Conservation (phyloP, 176 grass and related monocot genomes). For the Echinochloa phyllopogon region DNA sequence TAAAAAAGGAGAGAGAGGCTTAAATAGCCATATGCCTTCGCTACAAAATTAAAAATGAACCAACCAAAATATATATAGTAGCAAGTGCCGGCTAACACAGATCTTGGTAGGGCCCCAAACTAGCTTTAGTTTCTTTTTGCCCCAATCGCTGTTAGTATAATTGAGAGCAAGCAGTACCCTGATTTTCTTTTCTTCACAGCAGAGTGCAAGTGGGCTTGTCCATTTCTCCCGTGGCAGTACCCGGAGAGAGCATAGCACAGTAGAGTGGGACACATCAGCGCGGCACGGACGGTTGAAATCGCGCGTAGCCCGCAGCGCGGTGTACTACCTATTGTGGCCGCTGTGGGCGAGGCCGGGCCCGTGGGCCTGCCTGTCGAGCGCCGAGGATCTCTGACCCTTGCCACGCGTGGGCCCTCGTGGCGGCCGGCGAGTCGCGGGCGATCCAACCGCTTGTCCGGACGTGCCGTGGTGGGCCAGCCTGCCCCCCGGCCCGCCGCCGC, state of each 20-base stretch:
- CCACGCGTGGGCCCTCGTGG: conserved; percentile 45
- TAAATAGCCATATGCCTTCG: too few species aligned
- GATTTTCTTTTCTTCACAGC: neutral
- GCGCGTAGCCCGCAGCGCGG: neutral
- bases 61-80: too few species aligned
- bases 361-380: conserved; percentile 10
- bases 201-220: conserved; percentile 15
- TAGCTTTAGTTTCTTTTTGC: neutral
- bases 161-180: neutral
- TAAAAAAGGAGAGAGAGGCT: too few species aligned
- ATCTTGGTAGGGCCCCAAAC: neutral
- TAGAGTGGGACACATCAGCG: neutral
- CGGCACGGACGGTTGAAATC: conserved; percentile 31
- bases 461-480: neutral
- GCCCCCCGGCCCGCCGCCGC: neutral
- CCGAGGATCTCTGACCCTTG: neutral
- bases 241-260: neutral
- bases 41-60: too few species aligned
- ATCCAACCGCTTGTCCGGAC: conserved; percentile 12
- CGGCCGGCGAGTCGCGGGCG: conserved; percentile 13
- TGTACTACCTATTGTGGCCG: too few species aligned
- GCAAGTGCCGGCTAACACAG: too few species aligned
- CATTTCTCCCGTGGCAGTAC: neutral
- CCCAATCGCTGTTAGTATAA: neutral
- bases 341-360: neutral